A percentile compares a stretch with the other conserved stretches of the same genome.
Conservation (phyloP, 2,329 filamentous ascomycete species). For the Chaetomium strumarium region DNA sequence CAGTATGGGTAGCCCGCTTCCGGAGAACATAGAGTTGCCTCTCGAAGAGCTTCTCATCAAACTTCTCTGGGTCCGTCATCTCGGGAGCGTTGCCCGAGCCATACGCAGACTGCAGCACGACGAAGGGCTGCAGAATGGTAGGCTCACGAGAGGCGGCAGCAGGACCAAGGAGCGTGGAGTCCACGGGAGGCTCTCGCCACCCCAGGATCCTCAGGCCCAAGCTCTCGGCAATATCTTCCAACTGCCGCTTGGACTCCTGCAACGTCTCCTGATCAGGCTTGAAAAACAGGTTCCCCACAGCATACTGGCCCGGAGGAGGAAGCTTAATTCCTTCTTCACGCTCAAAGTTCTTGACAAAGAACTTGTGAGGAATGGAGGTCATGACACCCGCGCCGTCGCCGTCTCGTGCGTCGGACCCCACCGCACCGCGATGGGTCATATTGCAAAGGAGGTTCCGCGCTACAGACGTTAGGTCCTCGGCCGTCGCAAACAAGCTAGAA, state of each 20-base stretch:
- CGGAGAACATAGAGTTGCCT: slow-evolving; percentile 88
- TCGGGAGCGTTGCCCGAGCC: slow-evolving; percentile 74
- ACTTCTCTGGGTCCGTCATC: slow-evolving; percentile 69
- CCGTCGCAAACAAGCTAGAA: background rate
- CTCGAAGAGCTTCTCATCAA: slow-evolving; percentile 83
- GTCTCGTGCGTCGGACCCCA: slow-evolving; percentile 95
- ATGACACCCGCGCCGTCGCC: slow-evolving; percentile 98
- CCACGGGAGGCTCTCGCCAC: slow-evolving; percentile 92
- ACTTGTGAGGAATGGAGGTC: slow-evolving; percentile 97
- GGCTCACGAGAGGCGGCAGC: slow-evolving; percentile 92
- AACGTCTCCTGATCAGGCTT: slow-evolving; percentile 90
- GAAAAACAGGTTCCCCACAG: slow-evolving; percentile 96
- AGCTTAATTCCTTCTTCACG: slow-evolving; percentile 83
- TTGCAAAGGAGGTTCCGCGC: slow-evolving; percentile 94
- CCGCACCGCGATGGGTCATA: slow-evolving; percentile 99
- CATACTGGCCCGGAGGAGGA: slow-evolving; percentile 86
- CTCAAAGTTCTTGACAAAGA: slow-evolving; percentile 98
- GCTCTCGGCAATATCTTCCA: slow-evolving; percentile 87
- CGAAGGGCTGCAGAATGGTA: slow-evolving; percentile 90
- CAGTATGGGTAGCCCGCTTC: slow-evolving; percentile 90
- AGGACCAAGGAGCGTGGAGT: slow-evolving; percentile 87
- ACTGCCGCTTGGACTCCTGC: slow-evolving; percentile 83
- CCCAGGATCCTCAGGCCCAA: slow-evolving; percentile 86
- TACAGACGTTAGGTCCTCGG: slow-evolving; percentile 32
- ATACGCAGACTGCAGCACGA: slow-evolving; percentile 81